Evolutionary conservation across 2,329 filamentous ascomycete genomes (phyloP).

Genomic region (Emmonsiellopsis sp.): DNA sequence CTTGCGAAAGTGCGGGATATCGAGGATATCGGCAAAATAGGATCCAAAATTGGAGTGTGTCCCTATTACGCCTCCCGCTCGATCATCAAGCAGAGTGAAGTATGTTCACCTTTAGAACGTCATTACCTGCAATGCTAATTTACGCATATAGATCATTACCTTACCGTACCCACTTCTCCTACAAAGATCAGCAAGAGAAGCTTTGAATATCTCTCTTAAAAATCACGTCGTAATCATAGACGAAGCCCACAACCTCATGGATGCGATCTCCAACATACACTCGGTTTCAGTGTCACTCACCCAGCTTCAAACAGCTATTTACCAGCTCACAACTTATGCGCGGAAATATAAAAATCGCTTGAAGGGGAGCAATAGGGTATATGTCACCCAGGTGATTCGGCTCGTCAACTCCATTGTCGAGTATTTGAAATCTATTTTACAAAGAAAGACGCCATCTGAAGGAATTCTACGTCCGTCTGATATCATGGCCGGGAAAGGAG

Average conservation of each 20-base stretch:
- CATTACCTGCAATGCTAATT: slow-evolving; percentile 7
- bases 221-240: slow-evolving; percentile 90
- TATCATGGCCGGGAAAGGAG: slow-evolving; percentile 71
- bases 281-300: slow-evolving; percentile 64
- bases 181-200: slow-evolving; percentile 78
- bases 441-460: slow-evolving; percentile 40
- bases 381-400: slow-evolving; percentile 77
- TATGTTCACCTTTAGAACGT: slow-evolving; percentile 18
- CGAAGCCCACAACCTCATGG: slow-evolving; percentile 96
- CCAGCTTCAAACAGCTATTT: slow-evolving; percentile 63
- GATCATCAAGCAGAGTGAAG: slow-evolving; percentile 70
- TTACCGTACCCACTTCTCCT: slow-evolving; percentile 85
- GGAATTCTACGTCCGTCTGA: slow-evolving; percentile 61
- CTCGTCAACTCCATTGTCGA: slow-evolving; percentile 68
- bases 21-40: slow-evolving; percentile 73
- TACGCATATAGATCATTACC: slow-evolving; percentile 58
- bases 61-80: slow-evolving; percentile 93
- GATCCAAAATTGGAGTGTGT: slow-evolving; percentile 70
- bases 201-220: slow-evolving; percentile 75
- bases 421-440: slow-evolving; percentile 51
- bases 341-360: slow-evolving; percentile 79
- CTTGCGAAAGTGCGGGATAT: slow-evolving; percentile 85
- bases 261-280: slow-evolving; percentile 80
- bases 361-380: slow-evolving; percentile 83
- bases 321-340: slow-evolving; percentile 72